These are phyloP conservation scores for Beverwykella pulmonaria DNA, from an alignment of 495 filamentous ascomycete species.

Conservation along the genomic window DNA sequence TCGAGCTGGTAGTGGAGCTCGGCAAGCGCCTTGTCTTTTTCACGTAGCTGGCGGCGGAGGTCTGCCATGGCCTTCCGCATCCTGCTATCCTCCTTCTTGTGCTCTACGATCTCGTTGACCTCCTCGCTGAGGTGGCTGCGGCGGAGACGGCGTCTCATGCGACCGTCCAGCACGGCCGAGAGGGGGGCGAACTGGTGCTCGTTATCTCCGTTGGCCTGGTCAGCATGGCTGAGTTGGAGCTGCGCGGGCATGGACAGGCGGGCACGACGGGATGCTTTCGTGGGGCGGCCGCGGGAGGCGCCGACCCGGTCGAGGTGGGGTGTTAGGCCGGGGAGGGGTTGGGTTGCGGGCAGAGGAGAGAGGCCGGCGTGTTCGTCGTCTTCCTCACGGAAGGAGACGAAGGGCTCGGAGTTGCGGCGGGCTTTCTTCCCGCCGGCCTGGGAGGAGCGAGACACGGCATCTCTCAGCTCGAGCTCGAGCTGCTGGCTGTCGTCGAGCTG, in stretches of 20 bases:
- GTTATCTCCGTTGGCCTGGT: neutral
- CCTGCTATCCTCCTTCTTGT: slow-evolving; percentile 36
- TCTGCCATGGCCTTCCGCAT: slow-evolving; percentile 25
- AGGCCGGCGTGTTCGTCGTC: slow-evolving; percentile 4
- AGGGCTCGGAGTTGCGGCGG: slow-evolving; percentile 29
- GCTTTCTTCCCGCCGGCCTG: slow-evolving; percentile 7
- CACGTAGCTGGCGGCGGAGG: slow-evolving; percentile 36
- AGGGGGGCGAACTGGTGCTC: slow-evolving; percentile 68
- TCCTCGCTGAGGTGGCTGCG: slow-evolving; percentile 76
- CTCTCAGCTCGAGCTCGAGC: slow-evolving; percentile 27
- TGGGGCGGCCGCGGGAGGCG: slow-evolving; percentile 10
- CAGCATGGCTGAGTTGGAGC: slow-evolving; percentile 5
- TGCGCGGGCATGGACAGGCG: slow-evolving; percentile 35
- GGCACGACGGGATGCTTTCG: slow-evolving; percentile 16
- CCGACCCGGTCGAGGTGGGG: slow-evolving; percentile 31
- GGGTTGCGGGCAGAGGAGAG: slow-evolving; percentile 21
- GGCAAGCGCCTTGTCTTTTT: slow-evolving; percentile 37
- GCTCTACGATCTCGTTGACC: slow-evolving; percentile 60
- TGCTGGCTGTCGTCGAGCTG: slow-evolving; percentile 29
- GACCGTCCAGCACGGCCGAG: slow-evolving; percentile 67
- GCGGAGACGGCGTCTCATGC: slow-evolving; percentile 71
- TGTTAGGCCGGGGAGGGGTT: slow-evolving; percentile 26
- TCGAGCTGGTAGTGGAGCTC: slow-evolving; percentile 39
- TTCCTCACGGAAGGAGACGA: slow-evolving; percentile 1
- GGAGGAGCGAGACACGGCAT: slow-evolving; percentile 10